Evolutionary conservation across 345 rosid species (phyloP).

Genomic region (Tarenaya hassleriana): DNA sequence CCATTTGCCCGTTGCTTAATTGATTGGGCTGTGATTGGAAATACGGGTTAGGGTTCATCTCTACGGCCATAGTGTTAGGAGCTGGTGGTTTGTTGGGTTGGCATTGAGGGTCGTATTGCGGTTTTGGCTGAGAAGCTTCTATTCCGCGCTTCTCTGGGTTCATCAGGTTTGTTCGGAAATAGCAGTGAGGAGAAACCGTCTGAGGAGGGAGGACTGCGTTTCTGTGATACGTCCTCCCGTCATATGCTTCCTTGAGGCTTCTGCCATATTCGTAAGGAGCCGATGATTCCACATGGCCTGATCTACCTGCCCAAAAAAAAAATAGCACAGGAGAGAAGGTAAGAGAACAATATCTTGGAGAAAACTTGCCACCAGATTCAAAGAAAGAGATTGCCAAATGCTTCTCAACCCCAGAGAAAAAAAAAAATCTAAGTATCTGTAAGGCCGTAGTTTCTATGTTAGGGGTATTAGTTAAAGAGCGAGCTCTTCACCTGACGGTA

Average conservation of each 20-base stretch:
- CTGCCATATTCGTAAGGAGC: constrained; percentile 48
- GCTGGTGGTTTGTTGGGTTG: constrained; percentile 26
- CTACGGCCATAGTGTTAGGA: constrained; percentile 20
- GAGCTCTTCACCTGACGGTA: constrained; percentile 52
- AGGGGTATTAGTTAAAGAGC: background rate
- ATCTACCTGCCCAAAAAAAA: constrained; percentile 74
- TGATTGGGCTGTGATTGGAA: constrained; percentile 47
- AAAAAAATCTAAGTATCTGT: background rate
- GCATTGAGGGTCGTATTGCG: constrained; percentile 31
- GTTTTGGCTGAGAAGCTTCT: constrained; percentile 35
- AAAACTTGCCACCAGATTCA: background rate
- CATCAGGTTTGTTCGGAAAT: constrained; percentile 33
- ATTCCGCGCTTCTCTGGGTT: constrained; percentile 37
- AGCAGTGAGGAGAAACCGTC: constrained; percentile 43
- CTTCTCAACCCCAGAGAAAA: constrained; percentile 7
- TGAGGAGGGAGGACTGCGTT: constrained; percentile 49
- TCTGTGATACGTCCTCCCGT: constrained; percentile 41
- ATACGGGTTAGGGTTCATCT: constrained; percentile 58
- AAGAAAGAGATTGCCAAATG: constrained; percentile 5
- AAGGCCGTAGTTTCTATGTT: too few species aligned
- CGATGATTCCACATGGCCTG: constrained; percentile 77
- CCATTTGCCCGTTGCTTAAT: constrained; percentile 38
- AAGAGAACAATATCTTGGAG: constrained; percentile 12
- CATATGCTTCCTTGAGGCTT: constrained; percentile 41
- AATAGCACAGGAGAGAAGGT: constrained; percentile 4